Percentiles rank a stretch among this genome's conserved stretches.
Conservation (phyloP, 108 stramenopile species). For the Nannochloropsis oceanica region DNA sequence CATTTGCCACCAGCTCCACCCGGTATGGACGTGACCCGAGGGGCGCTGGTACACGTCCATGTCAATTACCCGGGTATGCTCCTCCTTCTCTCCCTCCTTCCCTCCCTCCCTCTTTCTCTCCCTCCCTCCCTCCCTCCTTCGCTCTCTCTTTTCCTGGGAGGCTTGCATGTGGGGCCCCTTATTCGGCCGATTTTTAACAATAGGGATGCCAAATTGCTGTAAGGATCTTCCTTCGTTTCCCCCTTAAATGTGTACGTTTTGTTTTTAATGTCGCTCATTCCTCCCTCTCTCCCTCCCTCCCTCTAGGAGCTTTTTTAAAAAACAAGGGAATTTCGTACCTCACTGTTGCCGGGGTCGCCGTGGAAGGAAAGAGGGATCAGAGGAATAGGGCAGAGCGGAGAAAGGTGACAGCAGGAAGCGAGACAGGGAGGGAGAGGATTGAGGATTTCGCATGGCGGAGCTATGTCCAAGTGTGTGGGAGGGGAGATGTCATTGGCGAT, state of each 20-base stretch:
- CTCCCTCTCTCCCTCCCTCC: background rate
- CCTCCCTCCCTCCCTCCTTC: background rate
- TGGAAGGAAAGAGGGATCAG: conserved; percentile 36
- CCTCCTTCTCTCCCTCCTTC: too few species aligned
- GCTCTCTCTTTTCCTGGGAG: background rate
- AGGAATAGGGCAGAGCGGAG: conserved; percentile 3
- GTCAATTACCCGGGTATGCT: background rate
- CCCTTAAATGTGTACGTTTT: background rate
- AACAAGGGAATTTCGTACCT: conserved; percentile 52
- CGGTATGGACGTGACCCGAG: conserved; percentile 44
- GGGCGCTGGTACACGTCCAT: conserved; percentile 49
- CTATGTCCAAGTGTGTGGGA: background rate
- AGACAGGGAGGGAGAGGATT: background rate
- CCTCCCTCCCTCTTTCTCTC: background rate
- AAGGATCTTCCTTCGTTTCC: background rate
- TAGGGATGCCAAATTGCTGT: background rate
- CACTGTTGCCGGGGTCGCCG: conserved; percentile 55
- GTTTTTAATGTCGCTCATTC: background rate
- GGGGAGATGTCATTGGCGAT: conserved; percentile 46
- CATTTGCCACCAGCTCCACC: conserved; percentile 42
- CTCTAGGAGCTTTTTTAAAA: conserved; percentile 57
- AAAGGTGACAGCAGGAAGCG: background rate
- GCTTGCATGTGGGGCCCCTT: background rate
- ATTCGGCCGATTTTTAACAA: too few species aligned
- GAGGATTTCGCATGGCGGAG: background rate